These are phyloP conservation scores for Penicillium taxi DNA, from an alignment of 495 filamentous ascomycete species.

Conservation along the genomic window DNA sequence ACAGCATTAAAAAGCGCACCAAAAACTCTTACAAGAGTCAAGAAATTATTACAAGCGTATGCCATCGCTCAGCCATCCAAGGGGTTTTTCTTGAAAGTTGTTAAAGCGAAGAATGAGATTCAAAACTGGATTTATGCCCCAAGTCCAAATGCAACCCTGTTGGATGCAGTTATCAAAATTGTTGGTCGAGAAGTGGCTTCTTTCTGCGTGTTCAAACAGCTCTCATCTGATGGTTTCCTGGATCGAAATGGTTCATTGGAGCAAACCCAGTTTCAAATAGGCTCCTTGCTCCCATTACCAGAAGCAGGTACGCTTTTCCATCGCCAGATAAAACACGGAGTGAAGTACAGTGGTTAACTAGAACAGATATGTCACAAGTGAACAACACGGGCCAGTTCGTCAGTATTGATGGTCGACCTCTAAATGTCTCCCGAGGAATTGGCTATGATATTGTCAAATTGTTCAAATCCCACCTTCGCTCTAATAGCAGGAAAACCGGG, in stretches of 20 bases:
- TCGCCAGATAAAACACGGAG: too few relatives aligned
- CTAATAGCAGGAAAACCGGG: slow-evolving; percentile 18
- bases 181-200: slow-evolving; percentile 58
- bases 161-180: slow-evolving; percentile 62
- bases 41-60: slow-evolving; percentile 64
- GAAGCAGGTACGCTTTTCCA: slow-evolving; percentile 32
- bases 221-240: slow-evolving; percentile 12
- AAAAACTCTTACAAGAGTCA: slow-evolving; percentile 57
- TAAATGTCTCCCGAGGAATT: slow-evolving; percentile 55
- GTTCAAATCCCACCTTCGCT: slow-evolving; percentile 52
- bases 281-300: slow-evolving; percentile 48
- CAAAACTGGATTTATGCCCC: slow-evolving; percentile 69
- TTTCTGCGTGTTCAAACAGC: slow-evolving; percentile 39
- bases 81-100: slow-evolving; percentile 58
- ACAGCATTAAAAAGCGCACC: slow-evolving; percentile 50
- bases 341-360: slow-evolving; percentile 6
- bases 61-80: slow-evolving; percentile 60
- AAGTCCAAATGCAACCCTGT: slow-evolving; percentile 40
- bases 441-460: slow-evolving; percentile 56
- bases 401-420: slow-evolving; percentile 69
- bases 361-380: slow-evolving; percentile 44
- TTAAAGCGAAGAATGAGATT: slow-evolving; percentile 54
- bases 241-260: slow-evolving; percentile 18
- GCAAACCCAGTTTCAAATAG: too few relatives aligned
- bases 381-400: slow-evolving; percentile 55